phyloP scores from a whole-genome alignment of 441 rosid species.

The Codiaeum variegatum region DNA sequence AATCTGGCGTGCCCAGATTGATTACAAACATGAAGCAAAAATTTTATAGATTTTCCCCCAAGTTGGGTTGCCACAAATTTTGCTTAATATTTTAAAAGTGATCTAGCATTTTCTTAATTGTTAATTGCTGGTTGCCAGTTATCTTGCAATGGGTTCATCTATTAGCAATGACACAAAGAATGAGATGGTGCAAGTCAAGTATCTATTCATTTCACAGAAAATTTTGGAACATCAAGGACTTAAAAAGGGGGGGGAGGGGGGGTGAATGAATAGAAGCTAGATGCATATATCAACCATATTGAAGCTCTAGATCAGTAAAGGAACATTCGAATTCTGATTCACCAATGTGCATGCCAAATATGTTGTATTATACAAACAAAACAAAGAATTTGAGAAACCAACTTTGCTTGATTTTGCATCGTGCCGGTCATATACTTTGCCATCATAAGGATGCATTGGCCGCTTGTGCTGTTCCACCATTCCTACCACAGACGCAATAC shows the following conservation, averaged over 20 bases:
- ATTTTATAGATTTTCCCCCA: neutral
- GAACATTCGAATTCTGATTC: slow-evolving; percentile 3
- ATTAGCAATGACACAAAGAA: neutral
- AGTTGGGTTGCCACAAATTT: slow-evolving; percentile 3
- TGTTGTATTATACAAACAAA: slow-evolving; percentile 6
- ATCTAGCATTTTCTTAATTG: neutral
- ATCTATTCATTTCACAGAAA: neutral
- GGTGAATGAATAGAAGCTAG: neutral
- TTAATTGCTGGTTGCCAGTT: neutral
- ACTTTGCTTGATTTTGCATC: slow-evolving; percentile 63
- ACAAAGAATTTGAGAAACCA: slow-evolving; percentile 33
- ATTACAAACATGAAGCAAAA: neutral
- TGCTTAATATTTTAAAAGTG: neutral
- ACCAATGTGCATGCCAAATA: slow-evolving; percentile 5
- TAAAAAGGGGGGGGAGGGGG: neutral
- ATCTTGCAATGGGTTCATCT: slow-evolving; percentile 1
- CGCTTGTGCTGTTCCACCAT: slow-evolving; percentile 52
- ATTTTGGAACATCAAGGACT: neutral
- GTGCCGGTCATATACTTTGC: slow-evolving; percentile 58
- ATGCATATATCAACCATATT: neutral
- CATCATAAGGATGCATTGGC: slow-evolving; percentile 49
- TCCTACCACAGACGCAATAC: slow-evolving; percentile 30
- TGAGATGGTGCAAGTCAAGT: neutral
- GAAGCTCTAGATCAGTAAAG: neutral
- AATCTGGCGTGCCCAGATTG: neutral